Evolutionary conservation across 805 yeast species (phyloP).

Genomic region (Saccharomycopsis capsularis): DNA sequence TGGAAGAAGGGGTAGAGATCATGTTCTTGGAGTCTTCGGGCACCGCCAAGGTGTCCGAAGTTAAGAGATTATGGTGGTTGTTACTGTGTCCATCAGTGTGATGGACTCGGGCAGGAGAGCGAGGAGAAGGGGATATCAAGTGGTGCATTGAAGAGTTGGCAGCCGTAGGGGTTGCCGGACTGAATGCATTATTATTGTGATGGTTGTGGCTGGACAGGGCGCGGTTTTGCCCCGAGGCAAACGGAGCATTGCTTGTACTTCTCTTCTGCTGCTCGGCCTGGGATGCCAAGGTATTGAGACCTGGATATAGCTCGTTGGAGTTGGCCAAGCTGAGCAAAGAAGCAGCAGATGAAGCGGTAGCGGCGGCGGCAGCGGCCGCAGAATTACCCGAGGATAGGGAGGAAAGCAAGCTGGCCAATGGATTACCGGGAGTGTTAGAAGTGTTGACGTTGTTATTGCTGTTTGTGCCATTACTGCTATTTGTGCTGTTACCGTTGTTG

Average conservation of each 20-base stretch:
- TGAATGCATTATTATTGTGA: background rate
- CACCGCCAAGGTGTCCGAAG: background rate
- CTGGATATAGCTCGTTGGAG: slow-evolving; percentile 20
- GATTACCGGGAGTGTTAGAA: slow-evolving; percentile 2
- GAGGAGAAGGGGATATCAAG: background rate
- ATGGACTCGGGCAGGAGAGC: background rate
- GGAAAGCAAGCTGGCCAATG: background rate
- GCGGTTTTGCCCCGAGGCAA: no score
- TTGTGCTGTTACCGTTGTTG: slow-evolving; percentile 22
- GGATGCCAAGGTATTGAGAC: slow-evolving; percentile 18
- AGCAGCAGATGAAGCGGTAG: slow-evolving; percentile 15
- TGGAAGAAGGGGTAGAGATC: background rate
- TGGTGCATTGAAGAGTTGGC: background rate
- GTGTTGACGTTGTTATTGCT: slow-evolving; percentile 1
- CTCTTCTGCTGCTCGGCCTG: slow-evolving; percentile 12
- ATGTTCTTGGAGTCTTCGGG: background rate
- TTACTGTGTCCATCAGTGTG: background rate
- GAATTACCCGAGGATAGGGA: slow-evolving; percentile 4
- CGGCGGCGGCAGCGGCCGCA: slow-evolving; percentile 14
- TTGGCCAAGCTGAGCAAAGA: slow-evolving; percentile 17
- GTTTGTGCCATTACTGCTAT: background rate
- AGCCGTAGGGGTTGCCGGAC: background rate
- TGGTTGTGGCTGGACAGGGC: no score
- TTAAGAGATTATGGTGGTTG: background rate
- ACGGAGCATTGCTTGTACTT: background rate